Evolutionary conservation across 257 asterid genomes (phyloP), one percentile per base, ranked within the genome.

Genomic region (Pogostemon cablin): DNA sequence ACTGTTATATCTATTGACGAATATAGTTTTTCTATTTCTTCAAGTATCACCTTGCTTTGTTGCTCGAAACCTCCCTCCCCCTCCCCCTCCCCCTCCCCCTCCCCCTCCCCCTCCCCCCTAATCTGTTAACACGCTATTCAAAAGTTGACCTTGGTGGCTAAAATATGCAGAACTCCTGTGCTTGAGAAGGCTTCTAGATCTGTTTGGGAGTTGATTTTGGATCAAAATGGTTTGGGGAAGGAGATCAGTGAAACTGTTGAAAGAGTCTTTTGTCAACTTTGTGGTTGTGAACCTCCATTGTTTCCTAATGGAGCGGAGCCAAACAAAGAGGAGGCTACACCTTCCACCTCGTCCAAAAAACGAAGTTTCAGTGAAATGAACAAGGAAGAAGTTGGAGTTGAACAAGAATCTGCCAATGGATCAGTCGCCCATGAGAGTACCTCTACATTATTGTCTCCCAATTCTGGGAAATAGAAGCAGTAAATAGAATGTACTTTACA

Each of bases 121-220:
- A 53, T 15, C 35, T 53, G 59, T 50, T 58, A 39, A 58, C 53
- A 67, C 17, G n/a, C 62, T 61, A 65, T 6, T 15, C 40, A 59
- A 40, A 37, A 53, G 17, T 72, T 81, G 37, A 73, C 37, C 68
- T 48, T 50, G 72, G 65, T 69, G 76, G 42, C 38, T 41, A 49
- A 46, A 50, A 35, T 69, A 66, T 83, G 86, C 87, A 91, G 99
- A 84, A 79, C 88, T 66, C 89, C 98, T 58, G 98, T 88, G 72
- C 96, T 93, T 11, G 98, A 93, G 83, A 93, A 93, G 84, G 98
- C 98, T 68, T 93, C 98, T 46, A 88, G 82, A 80, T 89, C 95
- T 6, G 96, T 87, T 12, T 93, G 96, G 98, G 98, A 91, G 72
- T 80, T 93, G 75, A 91, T 93, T 71, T 80, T 93, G 84, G 98